These are phyloP conservation scores for Leishmania guyanensis DNA, from an alignment of 208 protist species.

Conservation along the genomic window DNA sequence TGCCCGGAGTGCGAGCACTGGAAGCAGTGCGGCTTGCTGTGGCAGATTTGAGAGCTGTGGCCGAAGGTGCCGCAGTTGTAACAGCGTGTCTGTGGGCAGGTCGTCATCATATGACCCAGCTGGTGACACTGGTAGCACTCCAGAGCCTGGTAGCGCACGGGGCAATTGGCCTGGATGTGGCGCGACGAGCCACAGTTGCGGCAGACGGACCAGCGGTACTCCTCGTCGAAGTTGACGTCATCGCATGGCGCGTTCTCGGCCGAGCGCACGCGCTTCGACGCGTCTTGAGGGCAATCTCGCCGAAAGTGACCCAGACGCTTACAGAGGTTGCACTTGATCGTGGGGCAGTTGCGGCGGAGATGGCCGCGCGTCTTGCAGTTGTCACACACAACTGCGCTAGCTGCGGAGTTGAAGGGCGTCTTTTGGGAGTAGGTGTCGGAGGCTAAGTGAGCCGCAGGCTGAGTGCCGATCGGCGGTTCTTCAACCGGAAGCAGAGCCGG, in stretches of 20 bases:
- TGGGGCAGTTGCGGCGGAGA: slow-evolving; percentile 60
- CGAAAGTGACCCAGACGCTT: slow-evolving; percentile 62
- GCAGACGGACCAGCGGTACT: slow-evolving; percentile 61
- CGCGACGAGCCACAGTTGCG: slow-evolving; percentile 72
- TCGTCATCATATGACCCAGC: slow-evolving; percentile 78
- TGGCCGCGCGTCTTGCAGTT: slow-evolving; percentile 50
- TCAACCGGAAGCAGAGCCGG: slow-evolving; percentile 30
- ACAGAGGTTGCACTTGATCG: slow-evolving; percentile 59
- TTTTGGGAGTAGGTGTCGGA: neutral
- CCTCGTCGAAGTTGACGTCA: slow-evolving; percentile 17
- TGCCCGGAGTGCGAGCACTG: slow-evolving; percentile 84
- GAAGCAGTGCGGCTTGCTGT: slow-evolving; percentile 87
- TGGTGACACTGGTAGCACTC: slow-evolving; percentile 90
- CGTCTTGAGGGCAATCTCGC: slow-evolving; percentile 50
- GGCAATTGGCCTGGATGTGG: slow-evolving; percentile 76
- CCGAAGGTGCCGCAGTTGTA: slow-evolving; percentile 90
- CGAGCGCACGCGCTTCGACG: slow-evolving; percentile 15
- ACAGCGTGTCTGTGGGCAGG: slow-evolving; percentile 84
- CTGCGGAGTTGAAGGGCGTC: slow-evolving; percentile 5
- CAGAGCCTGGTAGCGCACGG: slow-evolving; percentile 56
- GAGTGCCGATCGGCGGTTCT: slow-evolving; percentile 18
- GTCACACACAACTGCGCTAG: slow-evolving; percentile 30
- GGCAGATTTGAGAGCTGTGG: slow-evolving; percentile 83
- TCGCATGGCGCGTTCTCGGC: slow-evolving; percentile 12
- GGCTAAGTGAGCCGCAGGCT: slow-evolving; percentile 17